phyloP scores from a whole-genome alignment of 768 basidiomycete genomes.

The Tulasnella sp. region DNA sequence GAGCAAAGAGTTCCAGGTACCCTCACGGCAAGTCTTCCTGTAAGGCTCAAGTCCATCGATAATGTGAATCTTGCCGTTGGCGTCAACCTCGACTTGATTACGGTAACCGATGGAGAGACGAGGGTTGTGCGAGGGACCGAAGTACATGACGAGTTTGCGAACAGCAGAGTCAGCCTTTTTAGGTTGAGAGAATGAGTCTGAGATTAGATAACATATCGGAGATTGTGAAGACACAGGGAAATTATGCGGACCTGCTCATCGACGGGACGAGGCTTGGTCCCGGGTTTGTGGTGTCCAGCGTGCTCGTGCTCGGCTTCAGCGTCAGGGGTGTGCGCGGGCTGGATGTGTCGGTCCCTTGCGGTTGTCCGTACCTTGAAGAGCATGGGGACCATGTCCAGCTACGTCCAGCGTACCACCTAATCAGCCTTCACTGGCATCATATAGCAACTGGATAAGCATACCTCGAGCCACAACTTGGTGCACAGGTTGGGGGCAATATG shows the following conservation, averaged over 20 bases:
- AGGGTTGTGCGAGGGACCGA: conserved; percentile 44
- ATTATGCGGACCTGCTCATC: conserved; percentile 7
- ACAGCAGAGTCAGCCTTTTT: conserved; percentile 52
- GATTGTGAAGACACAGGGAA: too few relatives aligned
- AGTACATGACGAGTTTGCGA: conserved; percentile 63
- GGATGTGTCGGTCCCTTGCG: conserved; percentile 26
- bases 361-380: conserved; percentile 30
- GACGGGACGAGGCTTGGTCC: conserved; percentile 7
- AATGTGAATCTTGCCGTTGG: conserved; percentile 74
- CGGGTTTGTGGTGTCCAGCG: conserved; percentile 27
- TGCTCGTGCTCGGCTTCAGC: conserved; percentile 51
- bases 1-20: conserved; percentile 72
- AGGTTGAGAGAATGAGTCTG: neutral
- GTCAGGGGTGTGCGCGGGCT: conserved; percentile 54
- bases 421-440: neutral
- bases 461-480: conserved; percentile 55
- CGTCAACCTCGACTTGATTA: conserved; percentile 82
- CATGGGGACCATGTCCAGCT: conserved; percentile 70
- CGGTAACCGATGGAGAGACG: conserved; percentile 70
- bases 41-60: conserved; percentile 74
- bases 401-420: conserved; percentile 22
- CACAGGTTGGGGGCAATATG: conserved; percentile 58
- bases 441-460: neutral
- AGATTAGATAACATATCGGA: neutral
- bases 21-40: conserved; percentile 54